Base-by-base conservation (phyloP, 148 eudicot genomes). In the Persicaria tinctoria region DNA sequence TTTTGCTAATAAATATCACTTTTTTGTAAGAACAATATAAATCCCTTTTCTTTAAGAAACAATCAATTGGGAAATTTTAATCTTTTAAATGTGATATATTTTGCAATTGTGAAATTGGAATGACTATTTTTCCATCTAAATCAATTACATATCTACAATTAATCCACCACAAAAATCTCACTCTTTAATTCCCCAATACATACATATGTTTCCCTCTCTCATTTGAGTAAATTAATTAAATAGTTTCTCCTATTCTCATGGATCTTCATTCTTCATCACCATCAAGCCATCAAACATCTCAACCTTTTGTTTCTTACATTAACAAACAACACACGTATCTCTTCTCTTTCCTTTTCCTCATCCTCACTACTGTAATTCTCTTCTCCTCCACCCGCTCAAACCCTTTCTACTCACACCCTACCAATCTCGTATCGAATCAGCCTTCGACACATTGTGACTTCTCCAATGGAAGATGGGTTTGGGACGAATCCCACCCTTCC, bases 391-490 rank as follows among this genome's bases (percentile, higher is more conserved):
- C 23, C 6, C 75, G 12, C 5, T 75, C 57, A 82, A 60, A 75
- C 82, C 85, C 1, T 76, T 81, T 71, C 46, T 56, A 81, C 51
- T 77, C 80, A 2, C 77, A 57, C 18, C 71, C 80, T 44, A 27
- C 32, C 73, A 3, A 62, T 60, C 6, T 70, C 71, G 50, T 76
- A 79, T 50, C 49, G 75, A 11, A 71, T 54, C 4, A 23, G 4
- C 17, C 54, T 4, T 17, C 74, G 74, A 23, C 32, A 47, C 17
- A 18, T 32, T 93, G 96, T 81, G 93, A 93, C 73, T 89, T 81
- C 57, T 81, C 85, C 3, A 50, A 78, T 16, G 97, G 97, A 6
- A 76, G 74, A 70, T 90, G 96, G 97, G 85, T 89, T 45, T 83
- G 86, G 84, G 96, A 87, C 51, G 85, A 86, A 12, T 76, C 20